A percentile compares a stretch with the other conserved stretches of the same genome.
Evolutionary conservation across 2,329 filamentous ascomycete genomes (phyloP).

Genomic region (Trichoderma koningii): DNA sequence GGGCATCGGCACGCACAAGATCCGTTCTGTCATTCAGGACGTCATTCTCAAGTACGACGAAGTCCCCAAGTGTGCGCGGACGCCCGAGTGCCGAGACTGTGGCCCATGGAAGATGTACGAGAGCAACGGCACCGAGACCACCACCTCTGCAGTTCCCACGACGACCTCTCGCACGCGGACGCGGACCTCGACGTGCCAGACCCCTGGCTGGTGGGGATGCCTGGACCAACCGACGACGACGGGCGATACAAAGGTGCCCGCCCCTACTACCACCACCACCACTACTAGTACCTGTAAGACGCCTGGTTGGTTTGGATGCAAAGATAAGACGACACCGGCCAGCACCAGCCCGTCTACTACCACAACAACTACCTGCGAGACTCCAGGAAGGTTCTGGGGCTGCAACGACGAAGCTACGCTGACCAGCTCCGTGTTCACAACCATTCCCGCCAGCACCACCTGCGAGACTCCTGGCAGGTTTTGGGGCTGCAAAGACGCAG

Average conservation of each 20-base stretch:
- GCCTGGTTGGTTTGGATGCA: conserved; percentile 69
- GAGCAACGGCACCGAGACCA: conserved; percentile 82
- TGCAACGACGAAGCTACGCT: conserved; percentile 41
- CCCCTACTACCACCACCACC: conserved; percentile 45
- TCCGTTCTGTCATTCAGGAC: conserved; percentile 82
- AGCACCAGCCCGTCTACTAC: conserved; percentile 28
- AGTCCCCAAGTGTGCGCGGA: conserved; percentile 74
- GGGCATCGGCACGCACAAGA: conserved; percentile 87
- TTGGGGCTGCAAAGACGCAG: conserved; percentile 52
- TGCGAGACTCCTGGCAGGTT: conserved; percentile 58
- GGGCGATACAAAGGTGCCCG: conserved; percentile 38
- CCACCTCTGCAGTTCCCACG: conserved; percentile 62
- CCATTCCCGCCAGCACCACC: conserved; percentile 38
- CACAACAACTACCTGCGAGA: conserved; percentile 48
- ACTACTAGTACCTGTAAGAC: conserved; percentile 61
- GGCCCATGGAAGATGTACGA: conserved; percentile 93
- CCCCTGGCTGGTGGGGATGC: conserved; percentile 90
- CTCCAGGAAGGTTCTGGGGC: conserved; percentile 59
- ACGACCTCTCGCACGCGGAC: conserved; percentile 69
- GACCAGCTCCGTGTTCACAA: conserved; percentile 31
- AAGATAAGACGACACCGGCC: conserved; percentile 44
- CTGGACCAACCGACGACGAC: conserved; percentile 63
- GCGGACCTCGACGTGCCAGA: conserved; percentile 83
- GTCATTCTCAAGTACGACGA: conserved; percentile 81
- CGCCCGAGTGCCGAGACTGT: conserved; percentile 84